Conservation (phyloP, 2,329 filamentous ascomycete species). For the Orbilia quercus region DNA sequence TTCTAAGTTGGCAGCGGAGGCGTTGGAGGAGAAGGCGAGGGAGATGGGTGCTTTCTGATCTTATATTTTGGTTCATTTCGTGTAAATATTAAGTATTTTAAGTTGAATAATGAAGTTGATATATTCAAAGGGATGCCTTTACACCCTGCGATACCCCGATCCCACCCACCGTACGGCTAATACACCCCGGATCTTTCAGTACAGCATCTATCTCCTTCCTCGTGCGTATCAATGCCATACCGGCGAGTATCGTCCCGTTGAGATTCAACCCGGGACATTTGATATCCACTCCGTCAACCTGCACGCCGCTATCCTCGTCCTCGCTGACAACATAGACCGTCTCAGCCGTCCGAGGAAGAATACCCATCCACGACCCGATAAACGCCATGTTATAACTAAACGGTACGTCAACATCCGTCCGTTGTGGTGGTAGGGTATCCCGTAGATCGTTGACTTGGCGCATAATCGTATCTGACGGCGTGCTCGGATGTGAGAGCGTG, state of each 20-base stretch:
- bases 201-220: constrained; percentile 46
- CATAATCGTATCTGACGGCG: constrained; percentile 14
- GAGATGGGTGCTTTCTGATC: constrained; percentile 24
- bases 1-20: constrained; percentile 3
- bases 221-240: constrained; percentile 48
- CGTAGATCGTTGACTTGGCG: constrained; percentile 13
- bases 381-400: constrained; percentile 57
- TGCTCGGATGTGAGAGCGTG: constrained; percentile 29
- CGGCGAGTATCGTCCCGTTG: constrained; percentile 49
- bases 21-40: constrained; percentile 18
- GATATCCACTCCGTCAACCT: constrained; percentile 33
- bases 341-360: constrained; percentile 51
- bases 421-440: constrained; percentile 20
- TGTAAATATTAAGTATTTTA: too few species aligned
- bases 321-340: constrained; percentile 48
- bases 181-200: constrained; percentile 5
- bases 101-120: too few species aligned
- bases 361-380: constrained; percentile 53
- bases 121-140: too few species aligned
- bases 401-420: constrained; percentile 23
- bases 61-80: constrained; percentile 24
- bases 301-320: constrained; percentile 28
- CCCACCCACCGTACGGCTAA: constrained; percentile 28
- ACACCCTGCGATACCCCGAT: constrained; percentile 43
- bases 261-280: constrained; percentile 46